Evolutionary conservation across 129 eudicot genomes (phyloP).

Genomic region (Oenanthe sinensis): DNA sequence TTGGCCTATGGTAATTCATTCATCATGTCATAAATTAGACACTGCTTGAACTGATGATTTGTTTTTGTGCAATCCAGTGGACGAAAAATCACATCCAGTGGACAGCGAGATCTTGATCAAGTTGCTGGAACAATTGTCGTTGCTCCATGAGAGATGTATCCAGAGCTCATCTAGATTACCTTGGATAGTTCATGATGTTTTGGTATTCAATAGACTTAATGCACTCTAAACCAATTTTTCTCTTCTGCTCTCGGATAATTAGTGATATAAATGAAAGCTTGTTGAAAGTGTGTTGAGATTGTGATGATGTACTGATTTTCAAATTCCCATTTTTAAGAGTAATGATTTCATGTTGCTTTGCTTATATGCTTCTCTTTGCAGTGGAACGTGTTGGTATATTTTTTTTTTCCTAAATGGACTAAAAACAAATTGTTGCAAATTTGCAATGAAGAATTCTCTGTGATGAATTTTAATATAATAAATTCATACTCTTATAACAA

Average conservation of each 20-base stretch:
- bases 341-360: not conserved
- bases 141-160: slow-evolving; percentile 22
- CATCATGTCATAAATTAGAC: not conserved
- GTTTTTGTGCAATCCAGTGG: slow-evolving; percentile 27
- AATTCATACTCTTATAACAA: no score
- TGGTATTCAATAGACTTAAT: slow-evolving; percentile 1
- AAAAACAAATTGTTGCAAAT: no score
- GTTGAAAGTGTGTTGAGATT: not conserved
- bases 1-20: not conserved
- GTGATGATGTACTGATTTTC: not conserved
- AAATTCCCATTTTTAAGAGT: not conserved
- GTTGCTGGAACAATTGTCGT: slow-evolving; percentile 48
- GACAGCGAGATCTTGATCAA: slow-evolving; percentile 55
- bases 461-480: no score
- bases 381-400: not conserved
- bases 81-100: slow-evolving; percentile 44
- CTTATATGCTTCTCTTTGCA: not conserved
- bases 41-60: not conserved
- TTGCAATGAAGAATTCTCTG: no score
- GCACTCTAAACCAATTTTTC: not conserved
- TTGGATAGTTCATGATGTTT: not conserved
- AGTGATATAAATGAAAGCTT: not conserved
- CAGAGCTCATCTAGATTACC: not conserved
- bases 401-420: not conserved
- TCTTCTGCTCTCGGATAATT: not conserved